phyloP scores from a whole-genome alignment of 352 stramenopile genomes.

The Globisporangium iwayamae region DNA sequence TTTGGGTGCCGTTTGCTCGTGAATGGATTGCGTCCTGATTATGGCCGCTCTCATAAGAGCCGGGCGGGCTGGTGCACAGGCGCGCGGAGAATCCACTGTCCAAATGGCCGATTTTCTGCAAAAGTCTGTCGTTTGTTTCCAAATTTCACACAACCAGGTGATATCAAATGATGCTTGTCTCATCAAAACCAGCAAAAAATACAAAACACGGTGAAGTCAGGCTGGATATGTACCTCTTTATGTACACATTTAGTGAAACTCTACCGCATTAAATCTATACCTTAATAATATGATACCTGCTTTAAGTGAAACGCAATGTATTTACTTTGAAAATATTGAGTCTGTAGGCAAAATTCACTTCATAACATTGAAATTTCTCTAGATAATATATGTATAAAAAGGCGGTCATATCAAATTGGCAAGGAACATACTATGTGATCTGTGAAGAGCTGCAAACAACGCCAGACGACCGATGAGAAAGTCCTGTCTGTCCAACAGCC shows the following conservation, averaged over 20 bases:
- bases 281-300: no score
- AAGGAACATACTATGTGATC: no score
- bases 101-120: no score
- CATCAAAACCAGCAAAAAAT: not conserved
- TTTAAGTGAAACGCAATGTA: no score
- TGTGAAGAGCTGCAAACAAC: not conserved
- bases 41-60: not conserved
- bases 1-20: not conserved
- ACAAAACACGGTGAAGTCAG: not conserved
- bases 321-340: no score
- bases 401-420: no score
- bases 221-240: not conserved
- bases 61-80: not conserved
- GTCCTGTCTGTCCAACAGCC: not conserved
- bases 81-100: conserved; percentile 1
- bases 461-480: not conserved
- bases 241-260: not conserved
- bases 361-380: no score
- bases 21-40: not conserved
- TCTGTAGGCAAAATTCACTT: no score
- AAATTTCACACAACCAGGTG: not conserved
- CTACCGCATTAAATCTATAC: not conserved
- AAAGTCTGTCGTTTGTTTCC: not conserved
- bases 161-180: conserved; percentile 7
- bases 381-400: no score